Conservation (phyloP, 805 yeast species). For the Metschnikowia picachoensis region DNA sequence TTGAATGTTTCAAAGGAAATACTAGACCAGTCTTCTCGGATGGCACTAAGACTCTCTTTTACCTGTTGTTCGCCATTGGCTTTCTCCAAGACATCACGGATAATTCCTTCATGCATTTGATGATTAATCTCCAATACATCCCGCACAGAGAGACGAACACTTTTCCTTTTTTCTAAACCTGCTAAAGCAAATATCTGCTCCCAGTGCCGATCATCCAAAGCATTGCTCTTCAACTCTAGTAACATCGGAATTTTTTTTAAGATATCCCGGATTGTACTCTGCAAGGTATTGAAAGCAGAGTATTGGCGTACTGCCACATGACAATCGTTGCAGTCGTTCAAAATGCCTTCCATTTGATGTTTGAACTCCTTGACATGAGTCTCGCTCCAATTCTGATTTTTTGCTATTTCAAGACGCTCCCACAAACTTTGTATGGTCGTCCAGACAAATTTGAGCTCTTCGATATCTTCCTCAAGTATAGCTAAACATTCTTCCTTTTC, state of each 20-base stretch:
- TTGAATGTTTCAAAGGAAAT: conserved; percentile 50
- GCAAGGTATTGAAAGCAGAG: conserved; percentile 62
- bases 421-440: conserved; percentile 50
- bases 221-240: conserved; percentile 48
- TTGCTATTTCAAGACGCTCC: conserved; percentile 42
- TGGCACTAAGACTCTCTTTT: conserved; percentile 49
- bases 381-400: conserved; percentile 45
- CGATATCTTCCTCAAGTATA: conserved; percentile 44
- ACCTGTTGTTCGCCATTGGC: conserved; percentile 74
- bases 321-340: conserved; percentile 44
- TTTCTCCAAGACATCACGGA: conserved; percentile 49
- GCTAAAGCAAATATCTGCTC: conserved; percentile 36
- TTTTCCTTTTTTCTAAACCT: conserved; percentile 19
- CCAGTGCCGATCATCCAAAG: conserved; percentile 70
- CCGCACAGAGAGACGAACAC: conserved; percentile 42
- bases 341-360: conserved; percentile 47
- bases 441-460: conserved; percentile 63
- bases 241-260: conserved; percentile 38
- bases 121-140: conserved; percentile 61
- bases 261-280: conserved; percentile 38
- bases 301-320: conserved; percentile 63
- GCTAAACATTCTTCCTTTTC: conserved; percentile 25
- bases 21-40: conserved; percentile 54
- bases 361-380: conserved; percentile 45
- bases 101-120: conserved; percentile 36